A percentile compares a stretch with the other conserved stretches of the same genome.
Evolutionary conservation across 441 rosid species (phyloP).

Genomic region (Pelargonium myrrhifolium): DNA sequence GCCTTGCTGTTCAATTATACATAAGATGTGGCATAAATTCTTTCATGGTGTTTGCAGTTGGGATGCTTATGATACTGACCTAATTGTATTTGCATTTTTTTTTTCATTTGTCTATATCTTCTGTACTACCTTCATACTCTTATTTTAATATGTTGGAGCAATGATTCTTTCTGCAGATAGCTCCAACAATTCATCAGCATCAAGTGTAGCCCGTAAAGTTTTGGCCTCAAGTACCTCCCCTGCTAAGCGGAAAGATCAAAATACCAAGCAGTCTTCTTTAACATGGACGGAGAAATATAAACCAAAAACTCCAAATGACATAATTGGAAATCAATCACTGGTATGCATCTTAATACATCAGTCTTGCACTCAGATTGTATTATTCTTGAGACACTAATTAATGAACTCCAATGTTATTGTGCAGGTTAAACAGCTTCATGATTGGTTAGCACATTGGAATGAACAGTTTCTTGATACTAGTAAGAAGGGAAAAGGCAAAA

Average conservation of each 20-base stretch:
- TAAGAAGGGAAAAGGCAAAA: conserved; percentile 67
- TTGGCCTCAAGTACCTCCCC: conserved; percentile 25
- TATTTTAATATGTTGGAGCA: conserved; percentile 13
- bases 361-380: background rate
- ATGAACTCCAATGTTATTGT: conserved; percentile 9
- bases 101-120: background rate
- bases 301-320: conserved; percentile 75
- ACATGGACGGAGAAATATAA: conserved; percentile 85
- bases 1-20: background rate
- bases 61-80: background rate
- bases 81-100: background rate
- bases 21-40: background rate
- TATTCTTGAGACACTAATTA: conserved; percentile 3
- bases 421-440: conserved; percentile 87
- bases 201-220: conserved; percentile 26
- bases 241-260: conserved; percentile 43
- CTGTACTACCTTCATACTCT: conserved; percentile 5
- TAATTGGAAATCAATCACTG: conserved; percentile 85
- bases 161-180: conserved; percentile 13
- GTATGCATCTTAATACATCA: conserved; percentile 29
- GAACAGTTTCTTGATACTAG: conserved; percentile 58
- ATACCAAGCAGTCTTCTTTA: conserved; percentile 36
- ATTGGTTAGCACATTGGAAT: conserved; percentile 80
- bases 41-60: background rate
- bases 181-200: conserved; percentile 30